Evolutionary conservation across 495 filamentous ascomycete species (phyloP).

Genomic region (Xylaria acuta): DNA sequence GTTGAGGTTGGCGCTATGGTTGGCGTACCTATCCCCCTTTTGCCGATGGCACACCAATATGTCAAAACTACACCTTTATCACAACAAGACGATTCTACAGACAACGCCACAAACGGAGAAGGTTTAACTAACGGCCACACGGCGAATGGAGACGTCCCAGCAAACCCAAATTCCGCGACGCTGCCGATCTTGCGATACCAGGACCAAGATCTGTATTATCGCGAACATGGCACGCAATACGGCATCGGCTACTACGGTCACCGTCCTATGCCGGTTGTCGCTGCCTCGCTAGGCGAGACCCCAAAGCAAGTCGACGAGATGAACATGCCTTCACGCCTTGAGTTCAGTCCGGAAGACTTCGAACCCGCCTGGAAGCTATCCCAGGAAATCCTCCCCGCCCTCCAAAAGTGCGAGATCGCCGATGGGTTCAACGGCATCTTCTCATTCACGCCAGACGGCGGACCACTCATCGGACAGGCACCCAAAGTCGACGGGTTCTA

Average conservation of each 20-base stretch:
- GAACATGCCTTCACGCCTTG: constrained; percentile 59
- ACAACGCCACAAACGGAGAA: constrained; percentile 44
- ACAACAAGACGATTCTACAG: constrained; percentile 39
- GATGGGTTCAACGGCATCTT: constrained; percentile 62
- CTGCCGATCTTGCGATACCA: constrained; percentile 59
- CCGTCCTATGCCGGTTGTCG: constrained; percentile 56
- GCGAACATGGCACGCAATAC: constrained; percentile 58
- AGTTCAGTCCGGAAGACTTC: constrained; percentile 58
- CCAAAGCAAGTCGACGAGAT: constrained; percentile 54
- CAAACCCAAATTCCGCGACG: constrained; percentile 34
- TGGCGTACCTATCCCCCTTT: constrained; percentile 54
- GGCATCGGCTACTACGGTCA: constrained; percentile 63
- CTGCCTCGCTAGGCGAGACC: constrained; percentile 49
- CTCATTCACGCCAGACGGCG: constrained; percentile 61
- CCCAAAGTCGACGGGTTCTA: constrained; percentile 58
- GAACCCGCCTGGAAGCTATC: constrained; percentile 56
- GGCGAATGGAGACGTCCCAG: neutral
- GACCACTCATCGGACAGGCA: constrained; percentile 54
- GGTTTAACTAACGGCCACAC: constrained; percentile 1
- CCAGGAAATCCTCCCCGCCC: constrained; percentile 49
- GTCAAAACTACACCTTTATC: constrained; percentile 54
- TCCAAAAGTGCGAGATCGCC: constrained; percentile 48
- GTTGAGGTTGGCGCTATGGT: constrained; percentile 60
- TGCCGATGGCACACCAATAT: constrained; percentile 60
- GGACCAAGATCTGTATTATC: constrained; percentile 61